Percentiles rank a stretch among this genome's conserved stretches.
phyloP scores from a whole-genome alignment of 2,329 filamentous ascomycete species.

The Boeremia lycopersici region DNA sequence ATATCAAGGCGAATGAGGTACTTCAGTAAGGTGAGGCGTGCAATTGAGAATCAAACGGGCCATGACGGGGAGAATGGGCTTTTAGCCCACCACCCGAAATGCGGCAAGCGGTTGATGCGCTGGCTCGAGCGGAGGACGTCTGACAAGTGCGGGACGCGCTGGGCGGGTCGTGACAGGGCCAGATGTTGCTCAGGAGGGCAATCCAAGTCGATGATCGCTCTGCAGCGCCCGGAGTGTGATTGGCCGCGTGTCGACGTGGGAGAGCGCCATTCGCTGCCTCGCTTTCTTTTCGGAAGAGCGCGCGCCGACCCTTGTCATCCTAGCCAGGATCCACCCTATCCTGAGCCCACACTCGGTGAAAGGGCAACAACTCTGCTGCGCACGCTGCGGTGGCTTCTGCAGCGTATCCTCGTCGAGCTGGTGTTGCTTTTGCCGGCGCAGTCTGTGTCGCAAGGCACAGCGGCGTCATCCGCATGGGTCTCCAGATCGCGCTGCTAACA shows the following conservation, averaged over 20 bases:
- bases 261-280: constrained; percentile 37
- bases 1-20: constrained; percentile 18
- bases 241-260: constrained; percentile 17
- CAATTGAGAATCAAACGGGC: constrained; percentile 31
- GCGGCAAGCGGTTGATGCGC: constrained; percentile 34
- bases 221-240: constrained; percentile 18
- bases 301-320: constrained; percentile 18
- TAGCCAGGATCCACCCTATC: constrained; percentile 29
- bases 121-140: constrained; percentile 41
- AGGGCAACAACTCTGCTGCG: constrained; percentile 31
- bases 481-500: constrained; percentile 14
- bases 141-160: constrained; percentile 33
- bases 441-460: constrained; percentile 22
- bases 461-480: constrained; percentile 23
- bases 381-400: background rate
- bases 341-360: constrained; percentile 18
- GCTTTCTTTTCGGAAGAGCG: constrained; percentile 18
- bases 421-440: constrained; percentile 20
- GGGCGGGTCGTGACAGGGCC: constrained; percentile 27
- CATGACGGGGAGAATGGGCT: constrained; percentile 33
- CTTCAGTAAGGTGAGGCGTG: constrained; percentile 34
- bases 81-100: constrained; percentile 29
- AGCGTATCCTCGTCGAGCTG: constrained; percentile 23
- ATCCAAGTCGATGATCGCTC: constrained; percentile 32
- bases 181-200: constrained; percentile 38